Percentiles rank a stretch among this genome's conserved stretches.
phyloP scores from a whole-genome alignment of 768 basidiomycete genomes.

The Kwoniella mangroviensis region DNA sequence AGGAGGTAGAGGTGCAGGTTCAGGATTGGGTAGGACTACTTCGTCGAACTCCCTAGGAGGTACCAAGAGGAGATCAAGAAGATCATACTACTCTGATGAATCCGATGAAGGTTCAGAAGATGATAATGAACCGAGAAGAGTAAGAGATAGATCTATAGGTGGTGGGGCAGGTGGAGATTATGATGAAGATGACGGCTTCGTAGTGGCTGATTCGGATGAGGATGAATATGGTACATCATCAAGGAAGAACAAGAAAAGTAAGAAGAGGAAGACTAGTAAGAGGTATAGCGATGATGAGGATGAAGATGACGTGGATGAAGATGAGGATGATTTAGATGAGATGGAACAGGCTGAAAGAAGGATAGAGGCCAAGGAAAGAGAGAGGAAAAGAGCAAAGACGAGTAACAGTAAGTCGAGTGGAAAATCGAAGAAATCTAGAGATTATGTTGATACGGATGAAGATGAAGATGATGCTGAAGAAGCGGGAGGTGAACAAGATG shows the following conservation, averaged over 20 bases:
- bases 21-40: constrained; percentile 26
- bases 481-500: constrained; percentile 13
- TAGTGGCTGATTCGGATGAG: constrained; percentile 50
- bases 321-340: constrained; percentile 44
- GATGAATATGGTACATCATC: constrained; percentile 28
- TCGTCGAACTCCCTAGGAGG: constrained; percentile 10
- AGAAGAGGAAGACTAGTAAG: constrained; percentile 26
- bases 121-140: constrained; percentile 10
- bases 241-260: constrained; percentile 24
- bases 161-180: constrained; percentile 39
- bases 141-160: constrained; percentile 9
- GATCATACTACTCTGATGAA: constrained; percentile 18
- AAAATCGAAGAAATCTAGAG: constrained; percentile 37
- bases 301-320: constrained; percentile 31
- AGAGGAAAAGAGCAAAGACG: constrained; percentile 44
- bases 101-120: constrained; percentile 23
- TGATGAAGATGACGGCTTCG: constrained; percentile 56
- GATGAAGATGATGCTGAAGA: constrained; percentile 27
- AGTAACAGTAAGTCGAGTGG: constrained; percentile 25
- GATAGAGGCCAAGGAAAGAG: constrained; percentile 45
- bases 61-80: constrained; percentile 11
- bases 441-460: constrained; percentile 42
- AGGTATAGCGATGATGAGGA: constrained; percentile 27
- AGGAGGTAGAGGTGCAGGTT: constrained; percentile 18
- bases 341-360: constrained; percentile 52